Evolutionary conservation across 2,329 filamentous ascomycete species (phyloP).

Genomic region (Graphilbum ipis-grandicollis): DNA sequence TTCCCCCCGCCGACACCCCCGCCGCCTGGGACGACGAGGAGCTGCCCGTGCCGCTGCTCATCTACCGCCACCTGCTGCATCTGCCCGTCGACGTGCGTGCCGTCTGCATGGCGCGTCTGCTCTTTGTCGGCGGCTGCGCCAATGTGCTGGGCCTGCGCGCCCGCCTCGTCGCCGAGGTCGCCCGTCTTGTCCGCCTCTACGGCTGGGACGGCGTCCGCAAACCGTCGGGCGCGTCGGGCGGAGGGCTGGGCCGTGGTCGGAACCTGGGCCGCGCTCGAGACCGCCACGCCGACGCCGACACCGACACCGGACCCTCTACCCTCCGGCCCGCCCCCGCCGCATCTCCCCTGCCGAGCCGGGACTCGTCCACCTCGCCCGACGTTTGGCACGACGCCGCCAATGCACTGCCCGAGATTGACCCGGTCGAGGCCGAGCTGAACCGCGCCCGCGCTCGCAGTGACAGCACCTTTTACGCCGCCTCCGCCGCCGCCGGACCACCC

Average conservation of each 20-base stretch:
- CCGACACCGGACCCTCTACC: too few species aligned
- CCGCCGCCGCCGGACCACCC: neutral
- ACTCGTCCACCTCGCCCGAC: too few species aligned
- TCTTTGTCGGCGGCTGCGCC: constrained; percentile 71
- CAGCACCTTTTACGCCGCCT: constrained; percentile 7
- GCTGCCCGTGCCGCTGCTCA: constrained; percentile 54
- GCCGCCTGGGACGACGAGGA: constrained; percentile 72
- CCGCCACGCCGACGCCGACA: constrained; percentile 19
- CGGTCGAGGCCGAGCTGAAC: constrained; percentile 39
- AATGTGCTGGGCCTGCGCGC: constrained; percentile 63
- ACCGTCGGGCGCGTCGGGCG: constrained; percentile 46
- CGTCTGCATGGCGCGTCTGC: constrained; percentile 72
- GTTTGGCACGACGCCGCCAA: too few species aligned
- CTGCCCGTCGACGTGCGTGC: constrained; percentile 71
- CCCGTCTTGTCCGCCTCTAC: constrained; percentile 42
- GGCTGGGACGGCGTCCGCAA: constrained; percentile 65
- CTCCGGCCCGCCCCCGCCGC: too few species aligned
- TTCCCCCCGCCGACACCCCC: constrained; percentile 23
- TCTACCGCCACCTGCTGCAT: constrained; percentile 59
- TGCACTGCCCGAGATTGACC: constrained; percentile 37
- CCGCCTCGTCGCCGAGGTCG: constrained; percentile 61
- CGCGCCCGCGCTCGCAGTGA: constrained; percentile 13
- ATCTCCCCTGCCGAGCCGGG: too few species aligned
- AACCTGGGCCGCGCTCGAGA: too few species aligned
- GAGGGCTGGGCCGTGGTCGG: too few species aligned